phyloP scores from a whole-genome alignment of 768 basidiomycete genomes.

The Amanita subjunquillea region DNA sequence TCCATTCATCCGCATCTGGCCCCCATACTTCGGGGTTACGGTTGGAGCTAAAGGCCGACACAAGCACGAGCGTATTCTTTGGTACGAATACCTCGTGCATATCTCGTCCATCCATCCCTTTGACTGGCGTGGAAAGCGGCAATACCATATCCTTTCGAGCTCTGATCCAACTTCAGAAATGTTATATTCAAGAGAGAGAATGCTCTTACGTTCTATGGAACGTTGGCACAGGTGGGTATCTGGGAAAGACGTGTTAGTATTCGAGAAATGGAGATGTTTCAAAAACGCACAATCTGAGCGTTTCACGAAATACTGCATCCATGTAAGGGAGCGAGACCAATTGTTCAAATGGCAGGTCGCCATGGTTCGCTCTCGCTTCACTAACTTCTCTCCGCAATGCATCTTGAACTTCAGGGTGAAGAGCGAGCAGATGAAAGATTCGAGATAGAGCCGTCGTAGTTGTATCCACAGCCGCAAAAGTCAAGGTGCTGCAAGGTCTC shows the following conservation, averaged over 20 bases:
- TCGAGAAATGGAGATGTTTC: background rate
- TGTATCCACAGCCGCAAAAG: background rate
- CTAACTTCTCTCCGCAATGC: slow-evolving; percentile 5
- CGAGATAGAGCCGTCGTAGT: background rate
- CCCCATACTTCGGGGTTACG: slow-evolving; percentile 21
- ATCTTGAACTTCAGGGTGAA: slow-evolving; percentile 13
- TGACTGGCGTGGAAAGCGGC: slow-evolving; percentile 15
- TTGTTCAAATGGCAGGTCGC: slow-evolving; percentile 11
- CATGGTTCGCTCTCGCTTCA: slow-evolving; percentile 11
- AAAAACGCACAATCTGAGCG: slow-evolving; percentile 14
- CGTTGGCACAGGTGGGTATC: background rate
- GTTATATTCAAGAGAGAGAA: background rate
- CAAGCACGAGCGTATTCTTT: slow-evolving; percentile 13
- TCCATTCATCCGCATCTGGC: slow-evolving; percentile 21
- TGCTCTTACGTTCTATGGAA: background rate
- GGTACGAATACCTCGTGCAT: slow-evolving; percentile 12
- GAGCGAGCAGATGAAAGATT: background rate
- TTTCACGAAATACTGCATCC: slow-evolving; percentile 17
- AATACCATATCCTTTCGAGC: slow-evolving; percentile 12
- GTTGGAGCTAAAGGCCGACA: slow-evolving; percentile 17
- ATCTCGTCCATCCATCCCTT: slow-evolving; percentile 12
- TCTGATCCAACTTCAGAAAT: background rate
- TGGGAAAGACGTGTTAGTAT: background rate
- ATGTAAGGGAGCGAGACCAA: slow-evolving; percentile 14
- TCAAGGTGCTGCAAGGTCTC: slow-evolving; percentile 6